Evolutionary conservation across 1,284 basidiomycete genomes (phyloP), one percentile per base, ranked within the genome.

Genomic region (Trichosporon sp.): DNA sequence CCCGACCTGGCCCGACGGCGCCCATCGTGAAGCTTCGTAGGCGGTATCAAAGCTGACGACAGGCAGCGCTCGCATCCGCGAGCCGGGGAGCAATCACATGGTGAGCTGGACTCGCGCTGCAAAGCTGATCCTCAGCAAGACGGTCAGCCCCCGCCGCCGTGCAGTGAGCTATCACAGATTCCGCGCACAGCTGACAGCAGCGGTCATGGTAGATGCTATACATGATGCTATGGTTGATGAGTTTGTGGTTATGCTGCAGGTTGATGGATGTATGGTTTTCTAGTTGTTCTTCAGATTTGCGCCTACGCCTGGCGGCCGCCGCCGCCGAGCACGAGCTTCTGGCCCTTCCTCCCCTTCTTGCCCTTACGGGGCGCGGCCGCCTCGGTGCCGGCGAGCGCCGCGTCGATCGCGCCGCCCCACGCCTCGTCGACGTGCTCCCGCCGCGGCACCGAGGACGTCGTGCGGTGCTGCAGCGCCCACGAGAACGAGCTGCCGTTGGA

Each of bases 241-340:
- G 53, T 65, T 70, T 63, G 44, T 53, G 35, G 11, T 47, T 47
- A 47, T 47, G 44, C 44, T 65, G 18, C 27, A 47, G 21, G 42
- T 21, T 64, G 51, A 35, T 64, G 66, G 21, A 31, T 58, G 53
- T 18, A n/a, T 23, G 21, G 21, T 29, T 58, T 58, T 66, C 31
- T 35, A 60, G 27, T 60, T n/a, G 11, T 56, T 34, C 27, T 27
- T 67, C 23, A 34, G 65, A 66, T 27, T 62, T 35, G 32, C 32
- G 6, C 18, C 64, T 68, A 72, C n/a, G 71, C 71, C 44, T 70
- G 68, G 9, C 72, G 62, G 2, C 72, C 72, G 0, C 64, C 72
- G 4, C 72, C 72, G 38, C 72, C 72, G 25, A 73, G 68, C 1
- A 73, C 70, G 3, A 73, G 64, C 63, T 73, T 73, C 72, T 73